Percentiles rank a stretch among this genome's conserved stretches.
These are phyloP conservation scores for Dendryphion nanum DNA, from an alignment of 2,329 filamentous ascomycete genomes.

Conservation along the genomic window DNA sequence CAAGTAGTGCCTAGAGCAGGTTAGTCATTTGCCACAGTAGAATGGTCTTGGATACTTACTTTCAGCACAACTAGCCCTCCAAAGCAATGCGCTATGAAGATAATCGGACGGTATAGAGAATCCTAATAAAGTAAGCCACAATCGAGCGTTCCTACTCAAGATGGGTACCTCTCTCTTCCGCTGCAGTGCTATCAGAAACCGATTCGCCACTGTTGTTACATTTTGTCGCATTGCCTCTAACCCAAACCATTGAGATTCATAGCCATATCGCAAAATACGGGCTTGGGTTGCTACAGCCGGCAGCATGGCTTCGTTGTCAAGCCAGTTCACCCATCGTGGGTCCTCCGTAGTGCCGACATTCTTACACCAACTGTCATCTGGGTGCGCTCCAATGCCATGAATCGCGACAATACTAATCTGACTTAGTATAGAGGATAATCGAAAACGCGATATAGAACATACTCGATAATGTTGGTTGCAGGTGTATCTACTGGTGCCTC, in stretches of 20 bases:
- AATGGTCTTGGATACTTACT: slow-evolving; percentile 8
- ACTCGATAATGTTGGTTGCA: slow-evolving; percentile 14
- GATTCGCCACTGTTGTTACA: slow-evolving; percentile 15
- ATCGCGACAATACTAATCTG: slow-evolving; percentile 23
- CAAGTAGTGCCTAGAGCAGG: slow-evolving; percentile 12
- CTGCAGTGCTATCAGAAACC: slow-evolving; percentile 15
- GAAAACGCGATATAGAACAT: no score
- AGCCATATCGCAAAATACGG: slow-evolving; percentile 29
- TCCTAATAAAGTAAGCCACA: slow-evolving; percentile 11
- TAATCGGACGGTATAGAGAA: slow-evolving; percentile 15
- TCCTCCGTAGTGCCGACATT: slow-evolving; percentile 18
- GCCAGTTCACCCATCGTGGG: slow-evolving; percentile 23
- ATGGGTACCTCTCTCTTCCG: slow-evolving; percentile 16
- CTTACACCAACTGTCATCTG: slow-evolving; percentile 28
- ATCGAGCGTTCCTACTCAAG: background rate
- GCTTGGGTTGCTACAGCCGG: slow-evolving; percentile 18
- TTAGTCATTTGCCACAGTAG: slow-evolving; percentile 5
- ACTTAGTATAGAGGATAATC: slow-evolving; percentile 7
- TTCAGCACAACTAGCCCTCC: slow-evolving; percentile 25
- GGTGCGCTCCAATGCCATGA: slow-evolving; percentile 27
- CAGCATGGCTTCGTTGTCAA: slow-evolving; percentile 19
- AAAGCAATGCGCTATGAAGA: slow-evolving; percentile 26
- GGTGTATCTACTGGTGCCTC: slow-evolving; percentile 15
- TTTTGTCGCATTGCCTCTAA: slow-evolving; percentile 19
- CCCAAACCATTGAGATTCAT: slow-evolving; percentile 26